A percentile compares a stretch with the other conserved stretches of the same genome.
These are phyloP conservation scores for Penicillium sp. DNA, from an alignment of 2,329 filamentous ascomycete species.

Conservation along the genomic window DNA sequence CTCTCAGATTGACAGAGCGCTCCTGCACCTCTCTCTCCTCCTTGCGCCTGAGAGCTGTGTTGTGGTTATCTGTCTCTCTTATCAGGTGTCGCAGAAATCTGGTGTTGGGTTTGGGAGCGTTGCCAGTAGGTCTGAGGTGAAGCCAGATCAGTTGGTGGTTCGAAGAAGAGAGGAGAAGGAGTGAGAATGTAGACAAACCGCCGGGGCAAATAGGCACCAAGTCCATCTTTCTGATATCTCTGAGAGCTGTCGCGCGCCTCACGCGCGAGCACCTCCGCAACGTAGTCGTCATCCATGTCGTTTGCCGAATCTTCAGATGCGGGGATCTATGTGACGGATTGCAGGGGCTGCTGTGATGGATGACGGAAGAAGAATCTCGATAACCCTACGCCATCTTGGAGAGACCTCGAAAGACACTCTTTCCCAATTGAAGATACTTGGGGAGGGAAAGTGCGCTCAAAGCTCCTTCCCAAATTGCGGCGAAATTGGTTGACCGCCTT, in stretches of 20 bases:
- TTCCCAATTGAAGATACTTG: background rate
- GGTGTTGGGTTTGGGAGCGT: conserved; percentile 84
- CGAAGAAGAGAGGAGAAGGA: background rate
- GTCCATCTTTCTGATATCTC: conserved; percentile 73
- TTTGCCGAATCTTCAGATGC: conserved; percentile 25
- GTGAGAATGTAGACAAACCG: conserved; percentile 44
- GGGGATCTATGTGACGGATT: background rate
- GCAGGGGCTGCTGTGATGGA: background rate
- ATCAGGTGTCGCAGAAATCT: conserved; percentile 87
- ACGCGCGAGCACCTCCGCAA: conserved; percentile 75
- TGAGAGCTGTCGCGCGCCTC: conserved; percentile 75
- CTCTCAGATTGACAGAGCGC: conserved; percentile 63
- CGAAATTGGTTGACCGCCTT: conserved; percentile 8
- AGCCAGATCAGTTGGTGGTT: conserved; percentile 4
- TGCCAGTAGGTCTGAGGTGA: conserved; percentile 59
- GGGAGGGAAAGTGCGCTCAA: background rate
- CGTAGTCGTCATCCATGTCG: conserved; percentile 58
- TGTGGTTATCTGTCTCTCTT: conserved; percentile 83
- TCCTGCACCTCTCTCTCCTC: conserved; percentile 78
- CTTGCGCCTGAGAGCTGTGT: conserved; percentile 79
- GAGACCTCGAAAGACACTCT: no score
- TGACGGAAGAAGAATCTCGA: background rate
- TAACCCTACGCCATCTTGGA: background rate
- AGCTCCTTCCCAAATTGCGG: background rate
- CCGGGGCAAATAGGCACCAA: conserved; percentile 65